Conservation (phyloP, 192 early-diverging fungal species). For the Podila clonocystis region DNA sequence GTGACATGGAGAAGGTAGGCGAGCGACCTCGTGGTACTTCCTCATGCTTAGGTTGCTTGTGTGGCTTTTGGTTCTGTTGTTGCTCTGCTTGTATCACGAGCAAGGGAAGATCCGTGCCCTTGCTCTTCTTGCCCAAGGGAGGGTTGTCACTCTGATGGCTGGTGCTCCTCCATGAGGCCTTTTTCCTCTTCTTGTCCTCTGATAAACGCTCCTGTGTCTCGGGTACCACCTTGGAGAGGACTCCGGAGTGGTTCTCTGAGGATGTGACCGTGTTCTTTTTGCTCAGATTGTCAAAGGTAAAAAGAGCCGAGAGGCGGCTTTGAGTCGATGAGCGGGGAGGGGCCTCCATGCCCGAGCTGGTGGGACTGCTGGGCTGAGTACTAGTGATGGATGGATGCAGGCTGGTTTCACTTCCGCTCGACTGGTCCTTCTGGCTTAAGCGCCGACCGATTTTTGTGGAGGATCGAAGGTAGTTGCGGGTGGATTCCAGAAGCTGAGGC, state of each 20-base stretch:
- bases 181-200: conserved; percentile 1
- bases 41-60: neutral
- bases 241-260: conserved; percentile 16
- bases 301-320: conserved; percentile 33
- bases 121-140: neutral
- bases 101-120: neutral
- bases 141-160: neutral
- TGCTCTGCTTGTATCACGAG: conserved; percentile 1
- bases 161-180: neutral
- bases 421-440: conserved; percentile 32
- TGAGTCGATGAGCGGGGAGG: conserved; percentile 12
- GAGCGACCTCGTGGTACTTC: conserved; percentile 22
- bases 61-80: neutral
- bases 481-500: conserved; percentile 40
- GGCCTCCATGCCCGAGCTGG: neutral
- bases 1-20: conserved; percentile 5
- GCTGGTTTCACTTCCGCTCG: conserved; percentile 38
- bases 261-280: conserved; percentile 22
- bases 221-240: conserved; percentile 2
- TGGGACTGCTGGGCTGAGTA: neutral
- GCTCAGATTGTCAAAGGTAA: conserved; percentile 23
- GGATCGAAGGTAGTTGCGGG: conserved; percentile 29
- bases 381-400: conserved; percentile 1
- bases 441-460: conserved; percentile 40
- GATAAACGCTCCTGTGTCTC: neutral